Evolutionary conservation across 1,139 yeast species (phyloP).

Genomic region (Protomyces inundatus): DNA sequence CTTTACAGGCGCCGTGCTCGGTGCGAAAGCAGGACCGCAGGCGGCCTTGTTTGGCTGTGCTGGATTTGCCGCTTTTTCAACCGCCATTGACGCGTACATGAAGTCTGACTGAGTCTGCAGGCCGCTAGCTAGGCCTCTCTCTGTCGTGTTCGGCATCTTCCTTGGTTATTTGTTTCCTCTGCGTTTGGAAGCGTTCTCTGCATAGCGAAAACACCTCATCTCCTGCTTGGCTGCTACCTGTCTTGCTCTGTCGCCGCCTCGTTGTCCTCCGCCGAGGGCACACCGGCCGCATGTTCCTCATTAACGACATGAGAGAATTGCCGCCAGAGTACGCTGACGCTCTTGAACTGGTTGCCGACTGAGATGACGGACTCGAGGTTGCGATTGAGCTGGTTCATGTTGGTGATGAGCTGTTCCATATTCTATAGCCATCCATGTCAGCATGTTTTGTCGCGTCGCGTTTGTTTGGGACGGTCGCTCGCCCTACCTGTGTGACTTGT

Average conservation of each 20-base stretch:
- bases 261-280: no score
- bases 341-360: conserved; percentile 35
- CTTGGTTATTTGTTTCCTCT: neutral
- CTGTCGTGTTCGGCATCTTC: neutral
- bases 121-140: neutral
- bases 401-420: conserved; percentile 33
- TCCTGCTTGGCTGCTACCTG: neutral
- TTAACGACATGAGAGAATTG: conserved; percentile 32
- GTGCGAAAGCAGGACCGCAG: conserved; percentile 88
- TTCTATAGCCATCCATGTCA: conserved; percentile 20
- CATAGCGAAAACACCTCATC: neutral
- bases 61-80: conserved; percentile 93
- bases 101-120: neutral
- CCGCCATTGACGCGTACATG: conserved; percentile 47
- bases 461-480: neutral
- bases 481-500: neutral
- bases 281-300: neutral
- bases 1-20: conserved; percentile 84
- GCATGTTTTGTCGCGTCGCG: neutral
- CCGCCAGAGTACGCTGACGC: conserved; percentile 34
- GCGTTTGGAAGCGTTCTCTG: neutral
- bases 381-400: conserved; percentile 34
- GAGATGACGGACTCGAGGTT: conserved; percentile 34
- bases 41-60: conserved; percentile 92
- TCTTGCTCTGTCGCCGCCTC: neutral